Evolutionary conservation across 805 yeast genomes (phyloP), one percentile per base, ranked within the genome.

Genomic region (Cyberlindnera amylophila): DNA sequence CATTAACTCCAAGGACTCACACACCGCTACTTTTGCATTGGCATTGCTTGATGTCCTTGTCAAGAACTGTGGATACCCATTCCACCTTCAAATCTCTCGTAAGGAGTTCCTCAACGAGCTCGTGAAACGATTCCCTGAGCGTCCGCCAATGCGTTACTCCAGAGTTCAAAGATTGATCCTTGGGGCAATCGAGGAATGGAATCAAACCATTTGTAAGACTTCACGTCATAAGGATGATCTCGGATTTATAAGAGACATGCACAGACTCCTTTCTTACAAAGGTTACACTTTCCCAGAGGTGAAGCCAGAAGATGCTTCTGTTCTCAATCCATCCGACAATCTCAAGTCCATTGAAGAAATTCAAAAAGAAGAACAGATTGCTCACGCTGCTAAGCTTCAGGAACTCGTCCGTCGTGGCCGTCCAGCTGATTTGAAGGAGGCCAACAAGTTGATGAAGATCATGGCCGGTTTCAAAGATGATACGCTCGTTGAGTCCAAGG

Each of bases 391-490:
- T 14, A 93, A 93, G 66, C 75, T 93, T 51, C 99, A 93, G 66
- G 99, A 93, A 64, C 74, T 93, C 49, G 86, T 93, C 49, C 81
- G 98, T 66, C 77, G 97, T 55, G 99, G 98, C 32, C 84, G 86
- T 62, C 98, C 99, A 6, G 86, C 82, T 50, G 99, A 93, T 66
- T 75, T 93, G 58, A 86, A 83, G 55, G 99, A 93, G 64, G 99
- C 99, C 34, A 93, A 93, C 64, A 87, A 86, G 54, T 74, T 93
- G 63, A 93, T 93, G 99, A 89, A 91, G 62, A 80, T 93, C 53
- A 89, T 93, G 96, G 96, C 98, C 5, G 99, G 99, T 6, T 93
- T 88, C 70, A 86, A 86, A 62, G 88, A 86, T 56, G 96, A 89
- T 61, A 78, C 81, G 47, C 57, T 61, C 11, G 69, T 75, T 15